phyloP scores from a whole-genome alignment of 352 stramenopile species.

The Lagenidium sp. region DNA sequence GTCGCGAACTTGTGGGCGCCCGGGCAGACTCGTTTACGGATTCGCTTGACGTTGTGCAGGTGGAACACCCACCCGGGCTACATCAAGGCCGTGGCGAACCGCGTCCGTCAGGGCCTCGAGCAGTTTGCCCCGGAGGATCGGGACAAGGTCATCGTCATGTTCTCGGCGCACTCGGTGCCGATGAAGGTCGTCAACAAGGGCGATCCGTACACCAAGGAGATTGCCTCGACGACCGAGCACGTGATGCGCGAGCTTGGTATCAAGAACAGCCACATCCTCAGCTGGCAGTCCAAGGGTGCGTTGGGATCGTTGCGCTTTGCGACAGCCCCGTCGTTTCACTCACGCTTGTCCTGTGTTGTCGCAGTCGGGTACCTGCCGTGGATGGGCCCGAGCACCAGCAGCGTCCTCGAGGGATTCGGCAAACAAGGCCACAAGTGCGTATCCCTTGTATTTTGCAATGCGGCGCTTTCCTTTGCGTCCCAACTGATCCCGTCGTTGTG shows the following conservation, averaged over 20 bases:
- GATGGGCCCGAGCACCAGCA: slow-evolving; percentile 96
- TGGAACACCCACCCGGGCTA: slow-evolving; percentile 97
- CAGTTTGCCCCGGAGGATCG: slow-evolving; percentile 86
- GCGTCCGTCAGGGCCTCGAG: slow-evolving; percentile 90
- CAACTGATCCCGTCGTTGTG: slow-evolving; percentile 1
- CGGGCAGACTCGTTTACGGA: too few species aligned
- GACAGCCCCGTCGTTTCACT: not conserved
- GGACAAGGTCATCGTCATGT: slow-evolving; percentile 88
- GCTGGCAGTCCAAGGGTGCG: slow-evolving; percentile 92
- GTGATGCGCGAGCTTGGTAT: slow-evolving; percentile 63
- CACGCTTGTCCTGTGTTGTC: not conserved
- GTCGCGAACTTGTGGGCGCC: too few species aligned
- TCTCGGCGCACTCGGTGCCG: slow-evolving; percentile 85
- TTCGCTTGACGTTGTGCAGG: too few species aligned
- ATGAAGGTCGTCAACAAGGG: slow-evolving; percentile 88
- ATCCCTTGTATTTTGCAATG: not conserved
- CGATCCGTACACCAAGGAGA: slow-evolving; percentile 84
- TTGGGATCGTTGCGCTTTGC: not conserved
- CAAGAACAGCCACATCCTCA: slow-evolving; percentile 83
- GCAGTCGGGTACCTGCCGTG: slow-evolving; percentile 96
- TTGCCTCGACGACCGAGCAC: slow-evolving; percentile 56
- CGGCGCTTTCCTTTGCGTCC: too few species aligned
- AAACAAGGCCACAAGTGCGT: slow-evolving; percentile 87
- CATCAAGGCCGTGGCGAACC: slow-evolving; percentile 87
- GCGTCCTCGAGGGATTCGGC: slow-evolving; percentile 90